Evolutionary conservation across 1,284 basidiomycete genomes (phyloP).

Genomic region (Leccinum pallidistipes): DNA sequence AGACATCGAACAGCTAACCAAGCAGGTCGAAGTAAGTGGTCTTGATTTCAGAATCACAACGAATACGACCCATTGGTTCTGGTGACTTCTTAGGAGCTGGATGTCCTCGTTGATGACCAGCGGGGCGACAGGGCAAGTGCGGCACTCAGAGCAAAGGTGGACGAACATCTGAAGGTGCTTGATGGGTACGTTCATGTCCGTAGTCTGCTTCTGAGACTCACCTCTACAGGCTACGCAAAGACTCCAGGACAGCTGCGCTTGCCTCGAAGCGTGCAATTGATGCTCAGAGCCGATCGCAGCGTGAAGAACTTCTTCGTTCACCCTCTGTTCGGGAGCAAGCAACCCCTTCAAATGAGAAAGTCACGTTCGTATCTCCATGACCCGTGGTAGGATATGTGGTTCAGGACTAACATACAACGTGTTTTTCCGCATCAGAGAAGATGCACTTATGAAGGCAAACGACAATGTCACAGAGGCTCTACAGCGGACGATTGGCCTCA

Average conservation of each 20-base stretch:
- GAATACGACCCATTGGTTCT: conserved; percentile 6
- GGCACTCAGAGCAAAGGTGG: conserved; percentile 52
- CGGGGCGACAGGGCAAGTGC: conserved; percentile 51
- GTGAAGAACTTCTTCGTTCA: conserved; percentile 64
- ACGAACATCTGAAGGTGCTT: conserved; percentile 47
- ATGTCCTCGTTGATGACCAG: conserved; percentile 67
- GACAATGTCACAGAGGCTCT: conserved; percentile 86
- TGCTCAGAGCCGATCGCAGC: conserved; percentile 51
- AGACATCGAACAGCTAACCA: conserved; percentile 64
- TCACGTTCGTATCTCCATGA: conserved; percentile 43
- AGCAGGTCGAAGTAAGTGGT: conserved; percentile 66
- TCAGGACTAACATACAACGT: conserved; percentile 2
- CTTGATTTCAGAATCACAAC: background rate
- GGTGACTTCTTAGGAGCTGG: conserved; percentile 50
- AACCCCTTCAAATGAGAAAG: conserved; percentile 48
- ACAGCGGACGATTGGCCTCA: conserved; percentile 77
- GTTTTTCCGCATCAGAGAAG: conserved; percentile 53
- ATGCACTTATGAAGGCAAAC: conserved; percentile 84
- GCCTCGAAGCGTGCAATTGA: conserved; percentile 73
- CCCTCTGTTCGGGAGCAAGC: conserved; percentile 46
- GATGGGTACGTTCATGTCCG: conserved; percentile 45
- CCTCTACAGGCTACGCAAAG: conserved; percentile 53
- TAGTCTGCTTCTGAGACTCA: conserved; percentile 20
- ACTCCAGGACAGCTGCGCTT: conserved; percentile 64
- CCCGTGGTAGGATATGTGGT: background rate